Evolutionary conservation across 2,329 filamentous ascomycete genomes (phyloP).

Genomic region (Tolypocladium sp.): DNA sequence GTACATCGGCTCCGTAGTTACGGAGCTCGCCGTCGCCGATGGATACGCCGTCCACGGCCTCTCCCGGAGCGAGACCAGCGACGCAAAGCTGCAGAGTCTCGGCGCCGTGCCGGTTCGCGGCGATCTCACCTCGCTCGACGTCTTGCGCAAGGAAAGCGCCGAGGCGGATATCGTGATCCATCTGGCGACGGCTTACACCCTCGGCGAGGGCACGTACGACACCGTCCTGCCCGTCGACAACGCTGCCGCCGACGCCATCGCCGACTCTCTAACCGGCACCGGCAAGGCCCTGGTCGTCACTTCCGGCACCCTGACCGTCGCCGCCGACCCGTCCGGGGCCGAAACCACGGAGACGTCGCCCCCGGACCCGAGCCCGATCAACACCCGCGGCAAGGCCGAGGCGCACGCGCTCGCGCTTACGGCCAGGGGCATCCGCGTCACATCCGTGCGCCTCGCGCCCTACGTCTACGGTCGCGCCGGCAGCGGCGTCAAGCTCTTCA

Average conservation of each 20-base stretch:
- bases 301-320: constrained; percentile 17
- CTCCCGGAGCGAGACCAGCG: constrained; percentile 24
- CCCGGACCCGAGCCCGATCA: constrained; percentile 10
- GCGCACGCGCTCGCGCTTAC: constrained; percentile 17
- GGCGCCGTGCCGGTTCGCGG: constrained; percentile 31
- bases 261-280: constrained; percentile 19
- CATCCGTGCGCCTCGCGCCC: constrained; percentile 27
- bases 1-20: constrained; percentile 27
- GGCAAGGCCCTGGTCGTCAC: constrained; percentile 24
- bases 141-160: constrained; percentile 26
- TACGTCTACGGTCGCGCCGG: constrained; percentile 34
- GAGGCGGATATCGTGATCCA: constrained; percentile 33
- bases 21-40: constrained; percentile 21
- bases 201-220: constrained; percentile 2
- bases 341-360: constrained; percentile 17
- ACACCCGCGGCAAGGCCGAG: constrained; percentile 16
- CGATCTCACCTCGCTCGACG: constrained; percentile 25
- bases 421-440: constrained; percentile 22
- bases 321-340: constrained; percentile 13
- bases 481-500: constrained; percentile 24
- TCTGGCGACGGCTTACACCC: constrained; percentile 22
- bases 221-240: constrained; percentile 19
- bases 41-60: constrained; percentile 32
- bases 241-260: constrained; percentile 26
- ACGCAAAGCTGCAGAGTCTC: constrained; percentile 23